Evolutionary conservation across 306 rosid species (phyloP), one percentile per base, ranked within the genome.

Genomic region (Quercus agrifolia): DNA sequence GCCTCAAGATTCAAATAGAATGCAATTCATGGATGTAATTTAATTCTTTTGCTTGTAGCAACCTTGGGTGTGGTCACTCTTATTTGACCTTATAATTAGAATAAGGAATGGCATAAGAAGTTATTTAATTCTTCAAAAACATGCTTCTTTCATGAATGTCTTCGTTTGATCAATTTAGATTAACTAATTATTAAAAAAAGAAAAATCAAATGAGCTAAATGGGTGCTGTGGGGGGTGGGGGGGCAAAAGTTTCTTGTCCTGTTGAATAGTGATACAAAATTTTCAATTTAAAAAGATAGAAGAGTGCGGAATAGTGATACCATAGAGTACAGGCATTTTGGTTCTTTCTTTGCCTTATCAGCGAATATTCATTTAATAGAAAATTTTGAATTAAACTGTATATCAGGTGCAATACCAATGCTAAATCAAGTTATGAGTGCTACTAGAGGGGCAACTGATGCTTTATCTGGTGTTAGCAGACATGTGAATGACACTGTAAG

Each of bases 361-460:
- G 76, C 23, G 30, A 67, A 12, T 78, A 71, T 70, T 62, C 46
- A 66, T 61, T 74, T 15, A 68, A 66, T 19, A 28, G 72, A 2
- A 5, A 10, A 15, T 46, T 75, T 68, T 77, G 41, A 55, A 82
- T 64, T 41, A 4, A 83, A 64, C 71, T 33, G 15, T 85, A 52
- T 82, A 66, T 52, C 84, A 96, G 98, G 93, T 84, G 93, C 98
- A 51, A 79, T 96, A 62, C 99, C 98, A 1, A 85, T 89, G 87
- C 57, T 96, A 62, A 90, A 90, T 83, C 92, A 96, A 89, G 94
- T 96, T 33, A 96, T 89, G 94, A 91, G 97, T 82, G 98, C 98
- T 44, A 91, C 99, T 25, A 91, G 97, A 68, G 99, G 99, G 79
- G 99, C 98, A 44, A 96, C 97, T 70, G 90, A 87, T 81, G 96